Percentiles rank a stretch among this genome's conserved stretches.
These are phyloP conservation scores for Eucalyptus brandiana DNA, from an alignment of 345 rosid genomes.

Conservation along the genomic window DNA sequence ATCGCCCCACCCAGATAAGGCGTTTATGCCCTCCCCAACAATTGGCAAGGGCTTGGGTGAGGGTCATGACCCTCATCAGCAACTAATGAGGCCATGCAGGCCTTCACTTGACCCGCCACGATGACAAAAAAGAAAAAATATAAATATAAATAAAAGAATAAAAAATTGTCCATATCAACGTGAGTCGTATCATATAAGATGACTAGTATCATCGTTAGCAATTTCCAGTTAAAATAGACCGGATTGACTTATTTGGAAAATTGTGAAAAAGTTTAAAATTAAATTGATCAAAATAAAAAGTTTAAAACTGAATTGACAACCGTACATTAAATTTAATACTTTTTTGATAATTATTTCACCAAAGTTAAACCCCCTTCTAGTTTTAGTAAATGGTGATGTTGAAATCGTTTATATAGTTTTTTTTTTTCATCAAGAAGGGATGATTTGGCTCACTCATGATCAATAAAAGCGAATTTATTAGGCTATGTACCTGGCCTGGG, in stretches of 20 bases:
- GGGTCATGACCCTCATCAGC: background rate
- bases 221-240: fast-evolving
- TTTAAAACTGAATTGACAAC: background rate
- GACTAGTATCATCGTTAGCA: fast-evolving
- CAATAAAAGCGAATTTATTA: background rate
- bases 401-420: no score
- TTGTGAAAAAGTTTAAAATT: no score
- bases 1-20: background rate
- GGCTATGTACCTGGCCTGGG: background rate
- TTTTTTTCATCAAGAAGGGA: background rate
- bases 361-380: background rate
- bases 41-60: background rate
- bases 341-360: background rate
- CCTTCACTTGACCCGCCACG: fast-evolving
- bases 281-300: no score
- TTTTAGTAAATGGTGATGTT: background rate
- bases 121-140: background rate
- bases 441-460: background rate
- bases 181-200: fast-evolving
- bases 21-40: background rate
- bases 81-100: fast-evolving
- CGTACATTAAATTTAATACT: fast-evolving
- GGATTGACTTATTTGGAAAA: no score
- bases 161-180: fast-evolving
- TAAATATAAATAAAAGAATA: background rate